Percentiles rank a stretch among this genome's conserved stretches.
phyloP scores from a whole-genome alignment of 495 filamentous ascomycete species.

The Penicillium riverlandense region DNA sequence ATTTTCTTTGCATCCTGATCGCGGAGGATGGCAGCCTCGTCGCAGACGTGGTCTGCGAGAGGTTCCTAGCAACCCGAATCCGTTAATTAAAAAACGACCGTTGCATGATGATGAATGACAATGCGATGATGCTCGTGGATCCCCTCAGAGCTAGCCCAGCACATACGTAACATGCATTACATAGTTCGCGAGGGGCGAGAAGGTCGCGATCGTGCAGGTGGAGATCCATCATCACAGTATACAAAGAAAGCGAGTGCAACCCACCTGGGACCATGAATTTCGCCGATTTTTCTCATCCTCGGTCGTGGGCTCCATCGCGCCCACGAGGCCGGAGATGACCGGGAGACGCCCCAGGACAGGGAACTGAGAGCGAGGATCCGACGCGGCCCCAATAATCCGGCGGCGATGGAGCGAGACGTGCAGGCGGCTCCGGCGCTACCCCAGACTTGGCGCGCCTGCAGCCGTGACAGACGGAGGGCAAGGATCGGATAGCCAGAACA shows the following conservation, averaged over 20 bases:
- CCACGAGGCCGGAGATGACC: too few species aligned
- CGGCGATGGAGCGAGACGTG: too few species aligned
- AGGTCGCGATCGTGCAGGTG: neutral
- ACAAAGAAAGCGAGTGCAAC: neutral
- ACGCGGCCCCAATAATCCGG: too few species aligned
- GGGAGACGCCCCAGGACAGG: too few species aligned
- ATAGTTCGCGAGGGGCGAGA: neutral
- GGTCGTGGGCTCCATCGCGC: neutral
- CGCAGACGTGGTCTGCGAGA: slow-evolving; percentile 1
- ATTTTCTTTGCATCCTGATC: slow-evolving; percentile 31
- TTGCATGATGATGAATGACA: too few species aligned
- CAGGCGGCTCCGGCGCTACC: too few species aligned
- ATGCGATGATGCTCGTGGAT: too few species aligned
- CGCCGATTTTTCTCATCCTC: slow-evolving; percentile 6
- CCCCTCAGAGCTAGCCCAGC: neutral
- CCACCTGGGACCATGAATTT: slow-evolving; percentile 10
- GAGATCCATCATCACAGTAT: neutral
- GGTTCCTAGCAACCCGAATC: slow-evolving; percentile 1
- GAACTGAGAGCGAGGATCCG: too few species aligned
- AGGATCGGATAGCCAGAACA: too few species aligned
- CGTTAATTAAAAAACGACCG: neutral
- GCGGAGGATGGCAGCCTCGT: slow-evolving; percentile 19
- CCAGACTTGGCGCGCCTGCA: too few species aligned
- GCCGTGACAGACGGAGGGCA: too few species aligned
- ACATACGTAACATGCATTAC: neutral